A percentile compares a stretch with the other conserved stretches of the same genome.
Evolutionary conservation across 176 grass and related monocot genomes (phyloP).

Genomic region (Eleusine indica): DNA sequence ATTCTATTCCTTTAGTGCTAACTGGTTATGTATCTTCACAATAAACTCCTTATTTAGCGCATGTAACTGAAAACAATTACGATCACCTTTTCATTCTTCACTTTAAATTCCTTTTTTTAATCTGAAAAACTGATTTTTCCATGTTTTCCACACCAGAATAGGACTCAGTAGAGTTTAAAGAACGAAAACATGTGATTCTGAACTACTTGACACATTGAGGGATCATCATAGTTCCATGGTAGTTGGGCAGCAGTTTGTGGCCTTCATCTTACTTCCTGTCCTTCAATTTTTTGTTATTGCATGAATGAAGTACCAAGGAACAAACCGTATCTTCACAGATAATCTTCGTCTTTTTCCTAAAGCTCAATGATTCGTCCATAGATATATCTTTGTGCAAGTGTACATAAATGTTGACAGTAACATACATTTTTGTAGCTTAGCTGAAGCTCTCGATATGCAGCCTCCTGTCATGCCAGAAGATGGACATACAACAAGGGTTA

Average conservation of each 20-base stretch:
- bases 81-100: slow-evolving; percentile 5
- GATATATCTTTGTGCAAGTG: not conserved
- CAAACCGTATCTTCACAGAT: slow-evolving; percentile 10
- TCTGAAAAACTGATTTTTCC: not conserved
- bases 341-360: slow-evolving; percentile 6
- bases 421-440: slow-evolving; percentile 50
- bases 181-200: slow-evolving; percentile 25
- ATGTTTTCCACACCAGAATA: not conserved
- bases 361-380: not conserved
- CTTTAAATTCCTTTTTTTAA: not conserved
- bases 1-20: not conserved
- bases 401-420: slow-evolving; percentile 18
- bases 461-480: slow-evolving; percentile 87
- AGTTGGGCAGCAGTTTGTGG: not conserved
- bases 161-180: not conserved
- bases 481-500: slow-evolving; percentile 68
- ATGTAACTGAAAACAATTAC: slow-evolving; percentile 21
- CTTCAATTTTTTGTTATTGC: not conserved
- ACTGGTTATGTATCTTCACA: slow-evolving; percentile 6
- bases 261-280: too few relatives aligned
- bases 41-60: not conserved
- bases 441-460: slow-evolving; percentile 83
- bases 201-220: not conserved
- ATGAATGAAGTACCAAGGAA: slow-evolving; percentile 6
- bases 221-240: slow-evolving; percentile 27